These are phyloP conservation scores for Cenchrus americanus DNA, from an alignment of 176 grass and related monocot genomes.

Conservation along the genomic window DNA sequence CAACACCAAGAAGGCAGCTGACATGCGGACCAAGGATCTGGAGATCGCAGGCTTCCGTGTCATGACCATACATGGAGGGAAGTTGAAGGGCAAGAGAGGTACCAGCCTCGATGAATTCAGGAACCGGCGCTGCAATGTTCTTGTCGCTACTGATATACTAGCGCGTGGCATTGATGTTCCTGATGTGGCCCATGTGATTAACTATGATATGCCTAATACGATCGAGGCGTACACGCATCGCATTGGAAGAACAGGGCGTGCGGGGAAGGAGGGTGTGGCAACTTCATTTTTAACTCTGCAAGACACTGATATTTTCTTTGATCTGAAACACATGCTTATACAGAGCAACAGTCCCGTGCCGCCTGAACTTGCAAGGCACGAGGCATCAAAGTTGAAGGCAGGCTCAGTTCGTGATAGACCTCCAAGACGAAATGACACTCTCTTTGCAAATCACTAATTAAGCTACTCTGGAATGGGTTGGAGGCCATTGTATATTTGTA, in stretches of 20 bases:
- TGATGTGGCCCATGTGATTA: conserved; percentile 73
- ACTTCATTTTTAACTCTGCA: conserved; percentile 86
- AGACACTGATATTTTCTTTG: conserved; percentile 73
- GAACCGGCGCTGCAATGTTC: conserved; percentile 71
- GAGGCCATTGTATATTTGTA: too few relatives aligned
- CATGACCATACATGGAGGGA: conserved; percentile 79
- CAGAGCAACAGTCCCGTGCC: conserved; percentile 85
- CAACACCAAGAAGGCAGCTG: conserved; percentile 91
- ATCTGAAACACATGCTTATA: conserved; percentile 37
- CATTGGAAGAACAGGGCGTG: conserved; percentile 91
- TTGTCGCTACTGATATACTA: conserved; percentile 92
- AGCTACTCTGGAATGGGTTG: too few relatives aligned
- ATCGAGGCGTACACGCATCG: conserved; percentile 57
- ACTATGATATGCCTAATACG: conserved; percentile 91
- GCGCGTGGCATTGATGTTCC: conserved; percentile 85
- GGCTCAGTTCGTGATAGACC: conserved; percentile 76
- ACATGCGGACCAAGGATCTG: conserved; percentile 77
- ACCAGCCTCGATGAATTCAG: too few relatives aligned
- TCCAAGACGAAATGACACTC: conserved; percentile 70
- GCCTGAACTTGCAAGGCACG: conserved; percentile 61
- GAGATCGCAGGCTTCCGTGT: conserved; percentile 83
- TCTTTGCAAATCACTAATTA: too few relatives aligned
- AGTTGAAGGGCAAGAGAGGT: too few relatives aligned
- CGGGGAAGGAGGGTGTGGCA: conserved; percentile 83
- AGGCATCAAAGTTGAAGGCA: conserved; percentile 90